Evolutionary conservation across 192 early-diverging fungal species (phyloP), one percentile per base, ranked within the genome.

Genomic region (Umbelopsis sp.): DNA sequence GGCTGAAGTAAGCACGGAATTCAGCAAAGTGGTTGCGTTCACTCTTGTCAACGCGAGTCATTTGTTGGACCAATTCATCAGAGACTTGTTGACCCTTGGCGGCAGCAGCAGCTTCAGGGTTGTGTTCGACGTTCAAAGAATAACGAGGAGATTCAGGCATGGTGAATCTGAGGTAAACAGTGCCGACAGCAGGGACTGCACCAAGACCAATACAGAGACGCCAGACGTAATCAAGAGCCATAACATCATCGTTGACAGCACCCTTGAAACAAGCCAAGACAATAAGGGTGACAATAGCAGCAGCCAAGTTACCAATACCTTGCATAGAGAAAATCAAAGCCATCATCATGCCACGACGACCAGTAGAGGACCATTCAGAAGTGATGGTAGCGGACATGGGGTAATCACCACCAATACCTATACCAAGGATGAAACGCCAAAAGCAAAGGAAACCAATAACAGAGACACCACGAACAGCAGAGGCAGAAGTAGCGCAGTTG

Each of bases 391-490:
- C 94, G 11, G 93, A 95, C 73, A 98, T 84, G 20, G 96, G 96
- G 78, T 98, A 98, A 80, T 98, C 95, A 69, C 94, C 94, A 71
- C 96, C 96, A 73, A 97, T 90, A 74, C 96, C 96, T 59, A 97
- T 84, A 73, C 96, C 96, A 53, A 98, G 89, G 71, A 98, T 73
- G 41, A 98, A 87, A 69, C 96, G 93, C 95, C 95, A 97, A 72
- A 96, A 84, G 66, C 87, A 88, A 53, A 98, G 80, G 32, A 95
- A 86, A 73, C 86, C 80, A 54, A 93, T 85, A 47, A 96, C 84
- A 70, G 83, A 83, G 66, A 92, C 81, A 31, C 91, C 91, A 67
- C 82, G 84, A 17, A 86, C 86, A 71, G 90, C 86, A 71, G 80
- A 80, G 72, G 86, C 85, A 68, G 91, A 82, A 72, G 94, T 87